These are phyloP conservation scores for Vaccinium corymbosum DNA, from an alignment of 148 eudicot species.

Conservation along the genomic window DNA sequence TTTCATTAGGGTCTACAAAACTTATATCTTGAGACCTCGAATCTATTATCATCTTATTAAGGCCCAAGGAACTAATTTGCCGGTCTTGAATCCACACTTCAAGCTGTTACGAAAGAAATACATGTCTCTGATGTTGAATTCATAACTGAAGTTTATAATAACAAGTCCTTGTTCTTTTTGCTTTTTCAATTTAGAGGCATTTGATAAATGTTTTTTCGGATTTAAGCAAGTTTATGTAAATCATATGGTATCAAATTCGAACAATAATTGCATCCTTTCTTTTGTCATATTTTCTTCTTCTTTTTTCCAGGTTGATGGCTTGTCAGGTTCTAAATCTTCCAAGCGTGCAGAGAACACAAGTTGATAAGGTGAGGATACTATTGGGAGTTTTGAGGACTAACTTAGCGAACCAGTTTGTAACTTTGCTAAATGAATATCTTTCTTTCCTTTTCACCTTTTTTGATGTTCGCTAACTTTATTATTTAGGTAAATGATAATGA, in stretches of 20 bases:
- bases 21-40: not conserved
- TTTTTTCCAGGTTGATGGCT: slow-evolving; percentile 43
- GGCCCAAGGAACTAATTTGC: not conserved
- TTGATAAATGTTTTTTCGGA: slow-evolving; percentile 6
- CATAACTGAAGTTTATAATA: not conserved
- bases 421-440: not conserved
- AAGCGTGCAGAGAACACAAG: slow-evolving; percentile 34
- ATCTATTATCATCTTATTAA: not conserved
- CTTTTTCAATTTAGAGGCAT: not conserved
- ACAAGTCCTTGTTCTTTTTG: not conserved
- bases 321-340: slow-evolving; percentile 50
- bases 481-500: not conserved
- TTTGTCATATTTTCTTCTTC: slow-evolving; percentile 1
- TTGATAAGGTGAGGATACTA: slow-evolving; percentile 69
- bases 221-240: not conserved
- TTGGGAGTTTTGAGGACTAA: not conserved
- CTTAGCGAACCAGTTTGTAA: not conserved
- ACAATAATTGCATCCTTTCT: not conserved
- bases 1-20: not conserved
- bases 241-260: not conserved
- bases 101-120: not conserved
- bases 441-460: not conserved
- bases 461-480: not conserved
- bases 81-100: not conserved
- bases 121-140: not conserved